A percentile compares a stretch with the other conserved stretches of the same genome.
Conservation (phyloP, 176 grass and related monocot genomes). For the Luzula sylvatica region DNA sequence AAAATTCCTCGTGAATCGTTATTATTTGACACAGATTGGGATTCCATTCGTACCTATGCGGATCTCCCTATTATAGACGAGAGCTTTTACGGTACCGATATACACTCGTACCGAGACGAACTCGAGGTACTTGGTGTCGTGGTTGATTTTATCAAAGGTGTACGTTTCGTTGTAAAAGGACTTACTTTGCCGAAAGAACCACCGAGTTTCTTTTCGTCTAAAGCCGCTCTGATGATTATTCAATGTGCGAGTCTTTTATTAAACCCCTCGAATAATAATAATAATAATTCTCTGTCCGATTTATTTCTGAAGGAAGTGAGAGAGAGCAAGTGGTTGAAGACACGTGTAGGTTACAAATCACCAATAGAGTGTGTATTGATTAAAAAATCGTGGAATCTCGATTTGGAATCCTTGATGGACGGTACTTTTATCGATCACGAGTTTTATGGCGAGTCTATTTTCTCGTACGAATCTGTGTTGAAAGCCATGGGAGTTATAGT, state of each 20-base stretch:
- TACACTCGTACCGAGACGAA: slow-evolving; percentile 4
- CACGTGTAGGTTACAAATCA: slow-evolving; percentile 6
- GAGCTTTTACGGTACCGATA: slow-evolving; percentile 1
- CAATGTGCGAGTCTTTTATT: slow-evolving; percentile 9
- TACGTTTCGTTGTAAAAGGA: not conserved
- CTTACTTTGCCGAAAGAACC: slow-evolving; percentile 10
- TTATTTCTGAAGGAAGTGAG: slow-evolving; percentile 8
- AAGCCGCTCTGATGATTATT: slow-evolving; percentile 6
- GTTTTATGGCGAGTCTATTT: slow-evolving; percentile 5
- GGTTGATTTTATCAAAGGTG: slow-evolving; percentile 7
- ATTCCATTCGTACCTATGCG: slow-evolving; percentile 4
- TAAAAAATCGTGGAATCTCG: not conserved
- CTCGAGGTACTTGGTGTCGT: slow-evolving; percentile 1
- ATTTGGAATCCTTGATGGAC: slow-evolving; percentile 1
- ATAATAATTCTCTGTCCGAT: slow-evolving; percentile 1
- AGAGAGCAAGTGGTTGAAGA: slow-evolving; percentile 12
- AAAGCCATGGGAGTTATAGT: slow-evolving; percentile 8
- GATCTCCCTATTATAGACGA: slow-evolving; percentile 14
- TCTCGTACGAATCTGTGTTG: slow-evolving; percentile 11
- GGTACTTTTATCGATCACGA: slow-evolving; percentile 6
- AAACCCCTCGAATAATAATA: not conserved
- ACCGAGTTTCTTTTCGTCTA: not conserved
- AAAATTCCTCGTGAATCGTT: slow-evolving; percentile 9
- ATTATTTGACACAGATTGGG: slow-evolving; percentile 15
- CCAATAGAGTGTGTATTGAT: slow-evolving; percentile 13